Evolutionary conservation across 78 protist species (phyloP), one percentile per base, ranked within the genome.

Genomic region (Isochrysis galbana): DNA sequence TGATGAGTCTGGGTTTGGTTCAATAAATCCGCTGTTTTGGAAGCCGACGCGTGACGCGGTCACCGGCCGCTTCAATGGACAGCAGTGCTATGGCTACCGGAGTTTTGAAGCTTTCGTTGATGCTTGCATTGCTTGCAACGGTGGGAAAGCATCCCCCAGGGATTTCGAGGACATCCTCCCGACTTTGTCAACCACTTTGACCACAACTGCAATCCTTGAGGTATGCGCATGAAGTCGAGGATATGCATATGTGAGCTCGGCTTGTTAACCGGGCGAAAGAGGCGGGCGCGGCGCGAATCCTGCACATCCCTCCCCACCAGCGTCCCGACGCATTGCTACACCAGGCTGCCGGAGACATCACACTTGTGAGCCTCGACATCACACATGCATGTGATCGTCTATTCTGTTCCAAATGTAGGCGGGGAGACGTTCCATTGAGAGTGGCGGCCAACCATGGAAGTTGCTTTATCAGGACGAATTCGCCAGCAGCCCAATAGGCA

Each of bases 21-120:
- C 72, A 25, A 26, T 89, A 46, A 94, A 94, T 87, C 96, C 96
- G 72, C 87, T 92, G 54, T 94, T 88, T 91, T 91, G 92, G 92
- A 70, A 78, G 41, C 87, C 92, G 91, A 25, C 34, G 38, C 86
- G 78, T 5, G 94, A 61, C 70, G 80, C 80, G 5, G n/a, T 69
- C 36, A 89, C 91, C 4, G 93, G 94, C 34, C 29, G 42, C 25
- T 94, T 91, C 67, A 5, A 32, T 36, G 96, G 96, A 0, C 94
- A 92, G 46, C 51, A 55, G 45, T 93, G 94, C 72, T 94, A 94
- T 44, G 96, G 96, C 42, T 94, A 94, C 94, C 32, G 5, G 22
- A 77, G 91, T 2, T 48, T 94, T 69, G 93, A 89, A 36, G 48
- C 36, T 5, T 94, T 94, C 72, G 89, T 94, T 48, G 92, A 5